Evolutionary conservation across 139 green algal species (phyloP).

Genomic region (Microglena sp.): DNA sequence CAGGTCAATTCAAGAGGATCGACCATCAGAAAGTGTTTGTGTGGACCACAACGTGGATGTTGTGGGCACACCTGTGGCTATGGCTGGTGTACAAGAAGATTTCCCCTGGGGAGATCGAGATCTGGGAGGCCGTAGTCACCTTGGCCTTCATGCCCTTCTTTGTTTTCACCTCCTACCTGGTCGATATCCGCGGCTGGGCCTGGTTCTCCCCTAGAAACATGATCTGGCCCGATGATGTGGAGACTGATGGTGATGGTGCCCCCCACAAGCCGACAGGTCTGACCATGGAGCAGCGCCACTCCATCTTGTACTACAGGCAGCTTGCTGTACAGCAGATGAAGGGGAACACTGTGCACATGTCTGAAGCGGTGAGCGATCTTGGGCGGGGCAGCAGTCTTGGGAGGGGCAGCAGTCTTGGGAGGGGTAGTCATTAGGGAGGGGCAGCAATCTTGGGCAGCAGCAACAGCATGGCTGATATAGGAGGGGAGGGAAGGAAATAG

Average conservation of each 20-base stretch:
- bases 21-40: slow-evolving; percentile 25
- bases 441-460: no score
- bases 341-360: not conserved
- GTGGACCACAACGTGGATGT: slow-evolving; percentile 23
- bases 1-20: slow-evolving; percentile 20
- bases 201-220: not conserved
- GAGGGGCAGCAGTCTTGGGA: no score
- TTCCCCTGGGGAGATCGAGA: slow-evolving; percentile 14
- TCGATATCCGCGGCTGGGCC: slow-evolving; percentile 27
- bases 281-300: slow-evolving; percentile 5
- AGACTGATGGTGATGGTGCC: not conserved
- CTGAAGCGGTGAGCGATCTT: no score
- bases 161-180: slow-evolving; percentile 20
- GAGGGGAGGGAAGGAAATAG: no score
- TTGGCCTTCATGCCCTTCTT: slow-evolving; percentile 21
- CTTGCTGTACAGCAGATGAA: slow-evolving; percentile 11
- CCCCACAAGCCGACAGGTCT: not conserved
- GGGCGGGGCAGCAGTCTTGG: no score
- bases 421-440: no score
- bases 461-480: no score
- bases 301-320: slow-evolving; percentile 15
- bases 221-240: not conserved
- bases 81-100: slow-evolving; percentile 26
- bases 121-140: slow-evolving; percentile 26
- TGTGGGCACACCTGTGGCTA: slow-evolving; percentile 42